Evolutionary conservation across 352 stramenopile species (phyloP), one percentile per base, ranked within the genome.

Genomic region (Phytophthora rubi): DNA sequence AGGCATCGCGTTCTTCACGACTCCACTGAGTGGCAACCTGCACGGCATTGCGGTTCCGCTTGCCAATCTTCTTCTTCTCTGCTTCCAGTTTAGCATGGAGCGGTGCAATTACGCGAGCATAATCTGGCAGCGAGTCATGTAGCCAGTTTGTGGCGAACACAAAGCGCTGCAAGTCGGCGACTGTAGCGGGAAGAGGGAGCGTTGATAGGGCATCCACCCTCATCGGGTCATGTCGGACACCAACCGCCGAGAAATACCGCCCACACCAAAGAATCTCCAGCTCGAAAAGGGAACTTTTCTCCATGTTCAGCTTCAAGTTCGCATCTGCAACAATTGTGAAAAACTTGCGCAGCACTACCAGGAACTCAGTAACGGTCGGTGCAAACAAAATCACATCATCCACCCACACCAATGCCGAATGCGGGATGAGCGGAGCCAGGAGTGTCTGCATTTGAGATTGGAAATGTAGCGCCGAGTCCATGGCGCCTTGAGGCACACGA

Each of bases 361-460:
- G 39, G 15, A 21, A 47, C 4, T 47, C 39, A 12, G 13, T 6
- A 12, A 47, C 16, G 15, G 39, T 47, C 6, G 39, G 39, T 8
- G 39, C 39, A 12, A 65, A 80, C 4, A 80, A 9, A 10, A 75
- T 60, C 2, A 71, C 60, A 51, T 80, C 72, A 51, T 77, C 44
- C n/a, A 32, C 71, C 62, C 72, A 80, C 6, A 77, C 69, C 0
- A 77, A n/a, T 0, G 52, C 49, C 2, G 42, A 49, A 7, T 74
- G 52, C 1, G 61, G 53, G 4, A 80, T 48, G 3, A 72, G 33
- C 0, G 32, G 44, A 12, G 44, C 44, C 13, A 75, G 33, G n/a
- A 32, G 48, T 4, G 30, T 26, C n/a, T 39, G 35, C 15, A 48
- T 15, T 23, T 48, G 39, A 15, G 12, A 8, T 6, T 48, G 39